Percentiles rank a stretch among this genome's conserved stretches.
phyloP scores from a whole-genome alignment of 23 red algal genomes.

The Pyropia haitanensis region DNA sequence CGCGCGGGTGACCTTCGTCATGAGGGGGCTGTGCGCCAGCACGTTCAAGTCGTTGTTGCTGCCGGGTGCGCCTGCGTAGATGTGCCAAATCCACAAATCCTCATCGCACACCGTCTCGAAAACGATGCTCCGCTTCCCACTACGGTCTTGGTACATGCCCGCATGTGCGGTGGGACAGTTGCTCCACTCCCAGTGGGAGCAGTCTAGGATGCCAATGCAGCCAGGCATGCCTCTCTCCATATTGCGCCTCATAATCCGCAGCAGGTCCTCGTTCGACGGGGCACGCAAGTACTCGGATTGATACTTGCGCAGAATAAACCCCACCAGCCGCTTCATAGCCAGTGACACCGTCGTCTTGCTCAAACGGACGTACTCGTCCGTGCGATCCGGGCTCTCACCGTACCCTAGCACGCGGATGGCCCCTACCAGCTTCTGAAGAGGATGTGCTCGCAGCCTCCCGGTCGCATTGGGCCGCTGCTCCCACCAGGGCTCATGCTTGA shows the following conservation, averaged over 20 bases:
- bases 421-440: neutral
- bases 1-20: neutral
- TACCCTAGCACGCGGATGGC: slow-evolving; percentile 15
- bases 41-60: slow-evolving; percentile 17
- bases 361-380: slow-evolving; percentile 4
- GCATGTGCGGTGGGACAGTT: neutral
- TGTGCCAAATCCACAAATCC: slow-evolving; percentile 15
- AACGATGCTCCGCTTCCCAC: neutral
- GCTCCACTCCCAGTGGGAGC: neutral
- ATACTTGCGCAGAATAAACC: neutral
- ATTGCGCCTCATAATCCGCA: neutral
- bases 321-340: too few species aligned
- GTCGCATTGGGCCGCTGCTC: too few species aligned
- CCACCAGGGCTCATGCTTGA: too few species aligned
- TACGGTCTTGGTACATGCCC: neutral
- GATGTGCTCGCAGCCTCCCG: too few species aligned
- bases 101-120: slow-evolving; percentile 13
- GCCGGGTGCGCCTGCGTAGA: slow-evolving; percentile 2
- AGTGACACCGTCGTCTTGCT: too few species aligned
- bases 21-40: neutral
- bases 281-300: slow-evolving; percentile 14
- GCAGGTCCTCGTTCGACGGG: slow-evolving; percentile 1
- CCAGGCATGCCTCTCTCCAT: slow-evolving; percentile 3
- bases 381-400: slow-evolving; percentile 6
- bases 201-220: slow-evolving; percentile 3